A percentile compares a stretch with the other conserved stretches of the same genome.
Evolutionary conservation across 768 basidiomycete species (phyloP).

Genomic region (Tulasnella sp.): DNA sequence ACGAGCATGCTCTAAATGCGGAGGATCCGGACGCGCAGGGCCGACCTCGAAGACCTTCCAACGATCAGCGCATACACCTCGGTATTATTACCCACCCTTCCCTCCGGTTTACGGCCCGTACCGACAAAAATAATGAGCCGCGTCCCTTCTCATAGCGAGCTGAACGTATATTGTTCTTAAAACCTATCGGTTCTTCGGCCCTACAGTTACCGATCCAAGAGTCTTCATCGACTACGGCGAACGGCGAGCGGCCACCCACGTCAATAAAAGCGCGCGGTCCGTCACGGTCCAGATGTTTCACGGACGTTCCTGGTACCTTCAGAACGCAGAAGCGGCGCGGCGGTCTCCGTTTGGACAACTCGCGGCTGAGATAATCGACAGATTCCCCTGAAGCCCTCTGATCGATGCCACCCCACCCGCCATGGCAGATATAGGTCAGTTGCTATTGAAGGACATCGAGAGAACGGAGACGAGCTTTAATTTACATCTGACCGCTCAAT

Average conservation of each 20-base stretch:
- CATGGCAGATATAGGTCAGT: too few species aligned
- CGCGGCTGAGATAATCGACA: not conserved
- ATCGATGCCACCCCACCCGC: not conserved
- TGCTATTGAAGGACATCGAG: too few species aligned
- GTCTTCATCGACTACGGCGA: not conserved
- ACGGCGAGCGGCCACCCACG: not conserved
- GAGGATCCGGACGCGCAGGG: not conserved
- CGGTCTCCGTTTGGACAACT: not conserved
- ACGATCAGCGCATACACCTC: not conserved
- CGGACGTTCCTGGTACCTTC: not conserved
- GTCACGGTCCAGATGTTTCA: too few species aligned
- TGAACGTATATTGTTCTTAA: not conserved
- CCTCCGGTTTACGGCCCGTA: not conserved
- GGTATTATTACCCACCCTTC: not conserved
- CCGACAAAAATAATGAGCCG: not conserved
- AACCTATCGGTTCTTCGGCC: not conserved
- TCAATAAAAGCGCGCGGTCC: not conserved
- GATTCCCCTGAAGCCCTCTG: not conserved
- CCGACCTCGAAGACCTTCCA: too few species aligned
- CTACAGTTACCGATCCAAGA: not conserved
- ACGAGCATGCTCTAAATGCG: not conserved
- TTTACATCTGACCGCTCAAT: not conserved
- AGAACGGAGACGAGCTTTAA: too few species aligned
- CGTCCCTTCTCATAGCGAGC: too few species aligned
- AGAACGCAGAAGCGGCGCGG: not conserved